Base-by-base conservation (phyloP, 371 early-diverging fungal species). In the Mucor plumbeus region DNA sequence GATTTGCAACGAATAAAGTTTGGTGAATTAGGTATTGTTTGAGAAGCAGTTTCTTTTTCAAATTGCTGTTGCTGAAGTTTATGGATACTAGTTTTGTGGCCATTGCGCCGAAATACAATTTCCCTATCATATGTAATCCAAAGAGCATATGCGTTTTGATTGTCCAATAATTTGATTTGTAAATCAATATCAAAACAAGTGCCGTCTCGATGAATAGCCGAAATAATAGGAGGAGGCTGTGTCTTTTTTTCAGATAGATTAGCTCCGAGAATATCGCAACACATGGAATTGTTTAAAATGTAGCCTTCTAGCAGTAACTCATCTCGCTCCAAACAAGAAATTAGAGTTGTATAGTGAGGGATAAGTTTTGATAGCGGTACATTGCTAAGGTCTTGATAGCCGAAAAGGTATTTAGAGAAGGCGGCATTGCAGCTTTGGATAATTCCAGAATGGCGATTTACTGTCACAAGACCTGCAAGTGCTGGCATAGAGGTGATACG, bases 121-220 rank as follows among this genome's bases (percentile, higher is more conserved):
- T 80, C 85, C 21, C 89, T 86, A 64, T 88, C 87, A 71, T 82
- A 90, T 1, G 88, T 83, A 39, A 90, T 85, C 90, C 90, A 89
- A 17, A 89, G 69, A 9, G 87, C 88, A 65, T 76, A 85, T 26
- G 35, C 57, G 6, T 47, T 31, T 7, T 6, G 44, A 6, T 48
- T 21, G 19, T 61, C 79, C 38, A 83, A 76, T 2, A 88, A 73
- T 41, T 88, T 82, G 19, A 90, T 80, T 55, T 90, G 89, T 31
- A 90, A 75, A 39, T 88, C 86, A 15, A 91, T 79, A 43, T 84
- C 84, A 58, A 91, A 77, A 0, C 70, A 76, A 0, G 86, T 84
- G 8, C 87, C 88, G 61, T 91, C 92, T 15, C 90, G 77, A 67
- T 91, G 92, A 19, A 86, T 59, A 5, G 86, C 90, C 8, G 38